Evolutionary conservation across 257 asterid species (phyloP), one percentile per base, ranked within the genome.

Genomic region (Eucommia ulmoides): DNA sequence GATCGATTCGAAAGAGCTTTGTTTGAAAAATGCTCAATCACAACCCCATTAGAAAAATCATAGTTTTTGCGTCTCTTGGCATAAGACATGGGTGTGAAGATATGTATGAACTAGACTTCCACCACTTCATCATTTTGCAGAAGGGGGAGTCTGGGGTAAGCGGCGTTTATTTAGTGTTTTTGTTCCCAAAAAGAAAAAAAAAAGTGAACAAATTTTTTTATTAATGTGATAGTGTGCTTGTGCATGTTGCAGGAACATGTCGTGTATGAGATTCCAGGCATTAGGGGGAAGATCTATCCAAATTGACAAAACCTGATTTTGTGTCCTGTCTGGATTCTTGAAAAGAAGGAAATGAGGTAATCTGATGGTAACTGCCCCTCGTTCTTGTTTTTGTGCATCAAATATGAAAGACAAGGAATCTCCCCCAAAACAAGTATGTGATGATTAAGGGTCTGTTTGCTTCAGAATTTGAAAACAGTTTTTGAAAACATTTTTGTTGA

Each of bases 351-450:
- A 56, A 65, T 65, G 71, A 58, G 66, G 3, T 62, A 65, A 5
- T 20, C 58, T 5, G 71, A 65, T 59, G 41, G 22, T 44, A 49
- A 45, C 54, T 53, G 66, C 42, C 71, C 71, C 1, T 59, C 66
- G 3, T 65, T 42, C 57, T 38, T 65, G 26, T 65, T 65, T 55
- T 58, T 59, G 7, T 65, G 71, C 62, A 65, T 65, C 41, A 65
- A 65, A 51, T 65, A 65, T 44, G 71, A 66, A 53, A 66, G 66
- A 49, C 53, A 60, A 50, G 59, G 66, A 20, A 65, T 65, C n/a
- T n/a, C n/a, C n/a, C n/a, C n/a, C n/a, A n/a, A n/a, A n/a, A n/a
- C n/a, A n/a, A n/a, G n/a, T n/a, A 59, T 58, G 59, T 41, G 45
- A 58, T 22, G 66, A 65, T 29, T 66, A 54, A 41, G 54, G n/a